Evolutionary conservation across 2,329 filamentous ascomycete species (phyloP).

Genomic region (Pleochaeta shiraiana): DNA sequence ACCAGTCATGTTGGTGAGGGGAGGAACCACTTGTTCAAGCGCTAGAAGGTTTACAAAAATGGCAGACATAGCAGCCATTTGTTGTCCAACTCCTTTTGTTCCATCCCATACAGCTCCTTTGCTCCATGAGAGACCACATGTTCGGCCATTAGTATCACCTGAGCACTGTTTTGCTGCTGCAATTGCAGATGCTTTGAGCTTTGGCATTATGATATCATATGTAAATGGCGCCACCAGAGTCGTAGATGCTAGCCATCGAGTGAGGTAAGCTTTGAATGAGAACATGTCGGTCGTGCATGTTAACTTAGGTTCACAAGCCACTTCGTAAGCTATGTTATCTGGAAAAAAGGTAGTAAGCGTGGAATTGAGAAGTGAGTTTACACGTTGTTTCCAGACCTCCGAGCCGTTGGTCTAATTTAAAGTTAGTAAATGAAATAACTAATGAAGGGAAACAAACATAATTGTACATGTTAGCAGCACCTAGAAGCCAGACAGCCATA

Average conservation of each 20-base stretch:
- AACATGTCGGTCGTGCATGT: conserved; percentile 39
- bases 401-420: conserved; percentile 18
- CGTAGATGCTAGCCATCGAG: conserved; percentile 35
- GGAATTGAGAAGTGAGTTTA: conserved; percentile 18
- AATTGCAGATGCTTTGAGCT: conserved; percentile 30
- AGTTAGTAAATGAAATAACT: no score
- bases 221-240: conserved; percentile 38
- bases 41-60: conserved; percentile 24
- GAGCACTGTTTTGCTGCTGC: conserved; percentile 35
- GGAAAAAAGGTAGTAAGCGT: conserved; percentile 21
- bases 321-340: conserved; percentile 35
- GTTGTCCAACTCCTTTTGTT: conserved; percentile 30
- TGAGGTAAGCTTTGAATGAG: conserved; percentile 43
- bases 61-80: conserved; percentile 44
- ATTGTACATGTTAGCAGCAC: conserved; percentile 24
- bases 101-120: conserved; percentile 24
- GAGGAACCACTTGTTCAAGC: conserved; percentile 16
- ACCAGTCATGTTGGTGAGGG: conserved; percentile 15
- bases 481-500: conserved; percentile 39
- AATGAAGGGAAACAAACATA: conserved; percentile 23
- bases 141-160: conserved; percentile 33
- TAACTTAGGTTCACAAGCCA: conserved; percentile 31
- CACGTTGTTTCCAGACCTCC: conserved; percentile 20
- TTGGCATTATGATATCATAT: conserved; percentile 28
- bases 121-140: conserved; percentile 40